Evolutionary conservation across 805 yeast species (phyloP).

Genomic region (baker's yeast (Saccharomyces cerevisiae)): DNA sequence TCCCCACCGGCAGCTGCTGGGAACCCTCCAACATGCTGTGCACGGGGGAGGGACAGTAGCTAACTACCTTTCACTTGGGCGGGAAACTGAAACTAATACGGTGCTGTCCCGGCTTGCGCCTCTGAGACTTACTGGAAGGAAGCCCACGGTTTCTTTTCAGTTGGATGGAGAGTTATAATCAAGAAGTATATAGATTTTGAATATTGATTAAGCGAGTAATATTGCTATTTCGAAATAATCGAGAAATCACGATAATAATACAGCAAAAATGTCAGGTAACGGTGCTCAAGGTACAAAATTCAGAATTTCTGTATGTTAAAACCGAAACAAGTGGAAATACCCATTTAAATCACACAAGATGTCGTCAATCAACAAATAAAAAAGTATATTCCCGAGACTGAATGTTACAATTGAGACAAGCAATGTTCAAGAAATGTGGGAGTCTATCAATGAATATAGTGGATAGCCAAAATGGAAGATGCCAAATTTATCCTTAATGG

Average conservation of each 20-base stretch:
- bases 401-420: background rate
- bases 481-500: background rate
- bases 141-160: background rate
- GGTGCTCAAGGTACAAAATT: slow-evolving; percentile 98
- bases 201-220: too few species aligned
- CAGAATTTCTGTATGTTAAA: slow-evolving; percentile 88
- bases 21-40: background rate
- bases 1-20: background rate
- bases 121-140: background rate
- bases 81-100: background rate
- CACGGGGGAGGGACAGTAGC: background rate
- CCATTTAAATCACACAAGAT: background rate
- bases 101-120: background rate
- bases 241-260: slow-evolving; percentile 6
- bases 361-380: too few species aligned
- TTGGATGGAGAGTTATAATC: background rate
- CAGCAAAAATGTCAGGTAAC: slow-evolving; percentile 63
- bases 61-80: background rate
- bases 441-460: background rate
- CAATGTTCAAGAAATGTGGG: background rate
- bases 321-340: background rate
- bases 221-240: background rate
- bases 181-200: background rate
- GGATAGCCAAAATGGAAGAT: background rate
- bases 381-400: background rate